Percentiles rank a stretch among this genome's conserved stretches.
Evolutionary conservation across 148 eudicot species (phyloP).

Genomic region (Dysphania ambrosioides): DNA sequence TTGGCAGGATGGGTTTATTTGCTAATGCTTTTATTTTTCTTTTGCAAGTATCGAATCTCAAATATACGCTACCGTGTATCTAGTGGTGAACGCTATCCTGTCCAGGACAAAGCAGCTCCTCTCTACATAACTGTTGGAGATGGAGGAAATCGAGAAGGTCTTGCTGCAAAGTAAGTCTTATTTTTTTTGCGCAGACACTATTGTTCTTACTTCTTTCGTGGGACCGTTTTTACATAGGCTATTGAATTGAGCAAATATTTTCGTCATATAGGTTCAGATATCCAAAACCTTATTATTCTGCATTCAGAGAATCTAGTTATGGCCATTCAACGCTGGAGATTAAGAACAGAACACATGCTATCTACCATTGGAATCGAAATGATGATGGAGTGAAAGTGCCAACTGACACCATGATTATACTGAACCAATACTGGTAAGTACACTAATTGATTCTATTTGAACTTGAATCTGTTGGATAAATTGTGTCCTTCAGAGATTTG

Average conservation of each 20-base stretch:
- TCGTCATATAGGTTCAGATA: slow-evolving; percentile 59
- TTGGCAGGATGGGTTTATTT: neutral
- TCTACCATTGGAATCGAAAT: slow-evolving; percentile 92
- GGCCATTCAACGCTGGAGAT: slow-evolving; percentile 91
- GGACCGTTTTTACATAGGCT: neutral
- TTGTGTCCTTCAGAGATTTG: neutral
- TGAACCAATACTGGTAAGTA: slow-evolving; percentile 82
- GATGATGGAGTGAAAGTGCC: slow-evolving; percentile 72
- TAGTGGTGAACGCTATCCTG: slow-evolving; percentile 52
- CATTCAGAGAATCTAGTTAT: slow-evolving; percentile 92
- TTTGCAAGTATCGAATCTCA: slow-evolving; percentile 73
- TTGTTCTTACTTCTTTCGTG: neutral
- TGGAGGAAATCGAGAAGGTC: slow-evolving; percentile 98
- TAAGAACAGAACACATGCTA: slow-evolving; percentile 87
- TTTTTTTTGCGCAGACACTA: neutral
- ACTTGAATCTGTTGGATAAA: neutral
- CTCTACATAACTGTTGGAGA: slow-evolving; percentile 90
- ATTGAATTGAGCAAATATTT: neutral
- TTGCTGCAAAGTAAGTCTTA: slow-evolving; percentile 44
- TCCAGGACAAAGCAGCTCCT: slow-evolving; percentile 73
- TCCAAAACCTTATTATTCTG: slow-evolving; percentile 94
- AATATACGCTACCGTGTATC: slow-evolving; percentile 62
- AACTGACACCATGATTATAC: slow-evolving; percentile 55
- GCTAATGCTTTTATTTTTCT: neutral
- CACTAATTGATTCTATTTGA: neutral